Evolutionary conservation across 805 yeast species (phyloP).

Genomic region (Ogataea degrootiae): DNA sequence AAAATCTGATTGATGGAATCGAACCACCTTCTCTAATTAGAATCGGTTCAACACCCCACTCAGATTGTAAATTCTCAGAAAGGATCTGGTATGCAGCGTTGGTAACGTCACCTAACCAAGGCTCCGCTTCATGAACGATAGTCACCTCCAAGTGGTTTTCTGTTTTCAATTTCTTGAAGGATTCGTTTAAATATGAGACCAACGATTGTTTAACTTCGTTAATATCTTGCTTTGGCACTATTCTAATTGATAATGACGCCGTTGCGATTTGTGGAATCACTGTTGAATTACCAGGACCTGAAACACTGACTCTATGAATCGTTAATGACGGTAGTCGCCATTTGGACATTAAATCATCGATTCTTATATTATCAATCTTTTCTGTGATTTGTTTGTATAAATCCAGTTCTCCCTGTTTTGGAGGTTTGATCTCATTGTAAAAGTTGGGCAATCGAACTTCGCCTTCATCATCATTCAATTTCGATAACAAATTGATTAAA

Average conservation of each 20-base stretch:
- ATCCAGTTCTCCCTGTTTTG: slow-evolving; percentile 52
- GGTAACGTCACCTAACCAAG: slow-evolving; percentile 89
- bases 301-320: slow-evolving; percentile 74
- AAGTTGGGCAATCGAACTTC: slow-evolving; percentile 62
- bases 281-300: slow-evolving; percentile 87
- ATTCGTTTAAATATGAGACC: slow-evolving; percentile 37
- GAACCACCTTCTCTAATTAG: slow-evolving; percentile 96
- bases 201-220: slow-evolving; percentile 50
- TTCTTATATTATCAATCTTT: slow-evolving; percentile 24
- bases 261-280: slow-evolving; percentile 81
- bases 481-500: slow-evolving; percentile 64
- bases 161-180: slow-evolving; percentile 49
- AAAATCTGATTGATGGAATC: slow-evolving; percentile 80
- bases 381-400: slow-evolving; percentile 59
- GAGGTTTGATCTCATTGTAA: slow-evolving; percentile 58
- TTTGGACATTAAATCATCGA: slow-evolving; percentile 60
- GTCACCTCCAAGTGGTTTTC: slow-evolving; percentile 57
- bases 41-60: slow-evolving; percentile 81
- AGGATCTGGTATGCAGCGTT: slow-evolving; percentile 71
- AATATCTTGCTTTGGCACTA: slow-evolving; percentile 84
- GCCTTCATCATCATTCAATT: slow-evolving; percentile 54
- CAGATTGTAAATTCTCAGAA: slow-evolving; percentile 52
- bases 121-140: slow-evolving; percentile 83
- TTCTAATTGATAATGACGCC: slow-evolving; percentile 74
- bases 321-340: slow-evolving; percentile 93